These are phyloP conservation scores for Glaciozyma martinii DNA, from an alignment of 768 basidiomycete species.

Conservation along the genomic window DNA sequence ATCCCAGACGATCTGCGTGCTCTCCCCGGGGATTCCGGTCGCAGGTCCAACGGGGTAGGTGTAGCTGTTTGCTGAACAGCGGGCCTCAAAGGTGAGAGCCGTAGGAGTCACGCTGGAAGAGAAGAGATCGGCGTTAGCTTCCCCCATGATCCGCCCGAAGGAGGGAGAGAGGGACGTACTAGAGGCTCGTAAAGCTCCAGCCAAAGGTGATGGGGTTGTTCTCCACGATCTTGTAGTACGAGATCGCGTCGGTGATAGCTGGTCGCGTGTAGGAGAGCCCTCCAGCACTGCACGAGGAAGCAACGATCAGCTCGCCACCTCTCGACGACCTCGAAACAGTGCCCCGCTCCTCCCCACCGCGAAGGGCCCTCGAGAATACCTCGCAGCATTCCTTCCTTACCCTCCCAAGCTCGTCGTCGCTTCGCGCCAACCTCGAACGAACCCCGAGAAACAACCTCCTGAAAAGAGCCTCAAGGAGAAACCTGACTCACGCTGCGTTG, in stretches of 20 bases:
- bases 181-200: slow-evolving; percentile 75
- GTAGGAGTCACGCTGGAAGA: slow-evolving; percentile 50
- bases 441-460: neutral
- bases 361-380: no score
- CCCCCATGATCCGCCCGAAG: neutral
- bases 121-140: neutral
- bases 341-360: no score
- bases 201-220: slow-evolving; percentile 71
- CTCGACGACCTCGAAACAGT: neutral
- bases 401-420: no score
- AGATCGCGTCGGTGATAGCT: slow-evolving; percentile 61
- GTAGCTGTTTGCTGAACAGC: slow-evolving; percentile 69
- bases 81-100: slow-evolving; percentile 67
- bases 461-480: neutral
- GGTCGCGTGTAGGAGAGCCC: slow-evolving; percentile 69
- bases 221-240: slow-evolving; percentile 78
- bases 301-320: neutral
- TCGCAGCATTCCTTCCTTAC: no score
- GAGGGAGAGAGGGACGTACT: slow-evolving; percentile 37
- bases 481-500: neutral
- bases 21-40: slow-evolving; percentile 58
- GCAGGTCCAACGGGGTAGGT: slow-evolving; percentile 81
- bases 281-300: slow-evolving; percentile 38
- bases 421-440: no score
- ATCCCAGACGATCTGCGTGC: slow-evolving; percentile 65